phyloP scores from a whole-genome alignment of 1,284 basidiomycete species.

The Malassezia vespertilionis region DNA sequence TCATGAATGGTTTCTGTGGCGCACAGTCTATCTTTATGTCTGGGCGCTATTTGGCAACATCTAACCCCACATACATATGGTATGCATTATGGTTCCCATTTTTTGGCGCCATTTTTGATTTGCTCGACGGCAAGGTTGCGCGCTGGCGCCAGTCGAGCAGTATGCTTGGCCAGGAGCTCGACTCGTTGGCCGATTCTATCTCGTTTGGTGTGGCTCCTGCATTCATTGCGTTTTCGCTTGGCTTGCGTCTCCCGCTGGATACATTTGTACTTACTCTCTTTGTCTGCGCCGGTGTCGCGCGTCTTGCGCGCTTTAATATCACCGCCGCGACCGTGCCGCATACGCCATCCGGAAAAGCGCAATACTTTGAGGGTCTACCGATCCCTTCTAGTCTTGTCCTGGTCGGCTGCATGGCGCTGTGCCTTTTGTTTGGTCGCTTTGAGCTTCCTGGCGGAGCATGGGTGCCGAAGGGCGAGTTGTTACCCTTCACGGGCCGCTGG shows the following conservation, averaged over 20 bases:
- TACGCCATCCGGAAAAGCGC: slow-evolving; percentile 71
- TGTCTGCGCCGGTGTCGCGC: slow-evolving; percentile 88
- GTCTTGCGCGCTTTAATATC: slow-evolving; percentile 94
- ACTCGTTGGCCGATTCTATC: slow-evolving; percentile 89
- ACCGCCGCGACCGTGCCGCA: slow-evolving; percentile 91
- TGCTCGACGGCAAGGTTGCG: slow-evolving; percentile 93
- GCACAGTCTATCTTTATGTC: slow-evolving; percentile 89
- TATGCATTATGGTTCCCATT: slow-evolving; percentile 76
- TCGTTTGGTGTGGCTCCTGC: slow-evolving; percentile 96
- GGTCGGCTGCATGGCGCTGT: slow-evolving; percentile 69
- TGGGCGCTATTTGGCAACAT: slow-evolving; percentile 70
- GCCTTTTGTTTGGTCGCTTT: slow-evolving; percentile 60
- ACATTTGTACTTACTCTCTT: slow-evolving; percentile 75
- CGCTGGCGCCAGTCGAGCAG: slow-evolving; percentile 88
- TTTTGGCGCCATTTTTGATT: slow-evolving; percentile 94
- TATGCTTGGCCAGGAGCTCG: slow-evolving; percentile 96
- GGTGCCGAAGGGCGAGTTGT: slow-evolving; percentile 9
- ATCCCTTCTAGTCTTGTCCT: slow-evolving; percentile 82
- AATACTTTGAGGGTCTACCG: slow-evolving; percentile 93
- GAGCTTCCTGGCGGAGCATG: slow-evolving; percentile 25
- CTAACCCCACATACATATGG: slow-evolving; percentile 56
- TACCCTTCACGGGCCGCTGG: slow-evolving; percentile 24
- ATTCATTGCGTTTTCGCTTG: slow-evolving; percentile 78
- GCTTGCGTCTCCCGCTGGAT: slow-evolving; percentile 79
- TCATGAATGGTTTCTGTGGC: slow-evolving; percentile 98